These are phyloP conservation scores for Exophiala lecanii-corni DNA, from an alignment of 2,329 filamentous ascomycete genomes.

Conservation along the genomic window DNA sequence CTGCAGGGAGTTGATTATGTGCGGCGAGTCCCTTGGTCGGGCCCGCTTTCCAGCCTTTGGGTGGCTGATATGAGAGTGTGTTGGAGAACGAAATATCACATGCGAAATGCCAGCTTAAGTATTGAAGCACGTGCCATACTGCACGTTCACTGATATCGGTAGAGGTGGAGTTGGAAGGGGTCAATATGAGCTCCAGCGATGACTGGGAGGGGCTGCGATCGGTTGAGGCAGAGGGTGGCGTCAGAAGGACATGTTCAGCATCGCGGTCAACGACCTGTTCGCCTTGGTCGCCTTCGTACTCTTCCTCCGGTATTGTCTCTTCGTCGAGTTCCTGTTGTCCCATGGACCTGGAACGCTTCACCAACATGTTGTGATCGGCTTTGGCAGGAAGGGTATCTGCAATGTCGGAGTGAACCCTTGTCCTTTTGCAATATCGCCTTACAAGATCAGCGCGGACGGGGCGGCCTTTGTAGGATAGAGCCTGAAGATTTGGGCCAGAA, in stretches of 20 bases:
- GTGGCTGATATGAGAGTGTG: neutral
- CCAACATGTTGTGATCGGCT: neutral
- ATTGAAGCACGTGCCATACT: conserved; percentile 2
- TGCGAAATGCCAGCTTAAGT: neutral
- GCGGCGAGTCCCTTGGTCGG: neutral
- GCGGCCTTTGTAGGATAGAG: neutral
- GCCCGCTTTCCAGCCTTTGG: neutral
- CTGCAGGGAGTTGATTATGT: neutral
- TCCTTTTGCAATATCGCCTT: conserved; percentile 2
- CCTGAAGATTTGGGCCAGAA: neutral
- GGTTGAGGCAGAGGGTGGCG: neutral
- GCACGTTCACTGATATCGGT: neutral
- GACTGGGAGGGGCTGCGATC: neutral
- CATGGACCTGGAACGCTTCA: neutral
- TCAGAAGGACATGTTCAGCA: neutral
- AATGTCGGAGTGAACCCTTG: neutral
- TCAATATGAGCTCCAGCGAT: neutral
- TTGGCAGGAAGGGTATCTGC: neutral
- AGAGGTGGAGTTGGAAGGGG: neutral
- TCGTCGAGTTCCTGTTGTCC: neutral
- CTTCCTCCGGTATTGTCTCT: neutral
- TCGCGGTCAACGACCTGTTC: neutral
- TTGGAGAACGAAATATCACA: neutral
- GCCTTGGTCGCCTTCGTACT: neutral
- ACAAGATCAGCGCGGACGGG: neutral